Base-by-base conservation (phyloP, 1,284 basidiomycete genomes). In the Papiliotrema terrestris region DNA sequence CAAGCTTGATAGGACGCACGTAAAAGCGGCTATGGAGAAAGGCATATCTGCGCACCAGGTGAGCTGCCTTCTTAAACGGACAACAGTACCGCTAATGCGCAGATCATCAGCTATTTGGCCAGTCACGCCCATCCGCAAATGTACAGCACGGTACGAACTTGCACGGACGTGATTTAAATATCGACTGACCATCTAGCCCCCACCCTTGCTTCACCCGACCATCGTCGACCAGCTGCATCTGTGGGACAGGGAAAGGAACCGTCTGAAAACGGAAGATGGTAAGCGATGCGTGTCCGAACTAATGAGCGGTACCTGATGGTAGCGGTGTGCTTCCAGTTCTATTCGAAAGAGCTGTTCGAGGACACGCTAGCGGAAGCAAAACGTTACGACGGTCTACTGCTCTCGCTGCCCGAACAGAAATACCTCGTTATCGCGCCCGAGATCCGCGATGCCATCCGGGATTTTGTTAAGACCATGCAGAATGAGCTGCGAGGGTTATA, bases 121-220 rank as follows among this genome's bases (percentile, higher is more conserved):
- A 88, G 89, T 47, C 94, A 98, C 77, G 95, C 95, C 1, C 96
- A 98, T 75, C 89, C 92, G 35, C 95, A 98, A 77, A 98, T 98
- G 95, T 86, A 89, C 69, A 91, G 88, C 76, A 91, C 93, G 75
- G 91, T 89, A n/a, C n/a, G 68, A 72, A 83, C 76, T 32, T 36
- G 25, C 29, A 32, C 5, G 6, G 11, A 11, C 5, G 11, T 6
- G 29, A 32, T 11, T 32, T 5, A 5, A 32, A 32, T 32, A 11
- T 32, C 49, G 52, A 49, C 44, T 51, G 14, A 37, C 3, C 9
- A 20, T 19, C 17, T 29, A 65, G 49, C 73, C 73, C 1, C 73
- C 73, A 20, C 73, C 73, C 3, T 46, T 75, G 6, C 58, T 75
- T 1, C 73, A 75, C 47, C 67, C 72, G 2, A 71, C 95, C 0